Conservation (phyloP, 2,329 filamentous ascomycete genomes). For the Colletotrichum australisinense region DNA sequence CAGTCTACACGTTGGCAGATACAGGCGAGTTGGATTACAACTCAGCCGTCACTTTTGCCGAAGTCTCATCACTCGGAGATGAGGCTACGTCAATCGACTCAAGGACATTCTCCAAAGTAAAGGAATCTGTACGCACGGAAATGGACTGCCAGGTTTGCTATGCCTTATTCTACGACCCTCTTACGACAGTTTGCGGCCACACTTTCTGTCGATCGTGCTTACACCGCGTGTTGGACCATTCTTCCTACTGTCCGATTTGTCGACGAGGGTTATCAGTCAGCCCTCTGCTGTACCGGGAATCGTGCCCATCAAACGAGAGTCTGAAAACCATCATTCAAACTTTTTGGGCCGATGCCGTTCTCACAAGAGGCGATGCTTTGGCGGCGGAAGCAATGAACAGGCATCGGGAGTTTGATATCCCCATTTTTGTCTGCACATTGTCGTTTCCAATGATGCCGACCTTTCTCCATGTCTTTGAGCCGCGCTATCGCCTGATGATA, state of each 20-base stretch:
- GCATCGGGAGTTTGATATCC: conserved; percentile 68
- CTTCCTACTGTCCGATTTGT: conserved; percentile 83
- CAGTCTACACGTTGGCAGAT: conserved; percentile 75
- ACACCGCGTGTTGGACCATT: conserved; percentile 80
- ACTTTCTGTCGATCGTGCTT: conserved; percentile 89
- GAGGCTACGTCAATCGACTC: conserved; percentile 43
- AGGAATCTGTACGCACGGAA: conserved; percentile 73
- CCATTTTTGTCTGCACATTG: conserved; percentile 85
- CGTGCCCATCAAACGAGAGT: conserved; percentile 68
- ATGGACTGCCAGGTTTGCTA: conserved; percentile 93
- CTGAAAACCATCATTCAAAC: conserved; percentile 72
- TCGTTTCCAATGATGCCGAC: conserved; percentile 87
- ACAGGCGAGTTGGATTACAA: conserved; percentile 68
- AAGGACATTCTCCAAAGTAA: conserved; percentile 63
- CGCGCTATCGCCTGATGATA: conserved; percentile 92
- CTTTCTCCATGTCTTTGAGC: conserved; percentile 92
- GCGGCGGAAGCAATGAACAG: conserved; percentile 67
- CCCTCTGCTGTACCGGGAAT: conserved; percentile 52
- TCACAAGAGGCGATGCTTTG: conserved; percentile 65
- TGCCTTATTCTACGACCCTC: conserved; percentile 80
- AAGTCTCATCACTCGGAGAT: conserved; percentile 40
- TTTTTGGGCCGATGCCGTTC: conserved; percentile 77
- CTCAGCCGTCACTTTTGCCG: conserved; percentile 64
- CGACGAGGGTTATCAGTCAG: conserved; percentile 70
- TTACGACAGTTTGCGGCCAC: conserved; percentile 89